phyloP scores from a whole-genome alignment of 306 rosid species.

The Pueraria montana region DNA sequence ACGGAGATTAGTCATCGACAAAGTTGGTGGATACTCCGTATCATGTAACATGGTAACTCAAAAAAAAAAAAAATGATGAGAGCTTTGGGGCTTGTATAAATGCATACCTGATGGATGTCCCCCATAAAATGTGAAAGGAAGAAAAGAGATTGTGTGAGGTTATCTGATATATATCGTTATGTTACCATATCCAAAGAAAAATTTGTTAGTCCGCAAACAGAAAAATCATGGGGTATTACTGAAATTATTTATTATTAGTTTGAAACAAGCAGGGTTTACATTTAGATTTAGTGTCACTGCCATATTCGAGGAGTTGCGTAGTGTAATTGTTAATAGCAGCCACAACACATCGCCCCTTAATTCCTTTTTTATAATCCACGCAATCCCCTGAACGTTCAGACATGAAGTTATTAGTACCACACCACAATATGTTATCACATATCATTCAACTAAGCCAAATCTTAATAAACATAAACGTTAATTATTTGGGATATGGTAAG shows the following conservation, averaged over 20 bases:
- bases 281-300: conserved; percentile 28
- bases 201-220: background rate
- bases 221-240: background rate
- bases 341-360: conserved; percentile 71
- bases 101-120: conserved; percentile 78
- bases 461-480: no score
- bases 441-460: no score
- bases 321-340: conserved; percentile 86
- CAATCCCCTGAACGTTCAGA: conserved; percentile 74
- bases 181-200: background rate
- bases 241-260: background rate
- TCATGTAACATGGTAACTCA: no score
- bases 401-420: background rate
- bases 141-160: conserved; percentile 81
- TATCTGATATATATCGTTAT: conserved; percentile 55
- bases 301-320: conserved; percentile 64
- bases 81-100: no score
- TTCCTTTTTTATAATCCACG: conserved; percentile 63
- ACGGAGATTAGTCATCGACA: no score
- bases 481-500: no score
- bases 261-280: conserved; percentile 50
- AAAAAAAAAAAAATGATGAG: no score
- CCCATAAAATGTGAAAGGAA: conserved; percentile 90
- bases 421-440: no score
- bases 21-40: no score